phyloP scores from a whole-genome alignment of 2,329 filamentous ascomycete genomes.

The Exserohilum turcica region DNA sequence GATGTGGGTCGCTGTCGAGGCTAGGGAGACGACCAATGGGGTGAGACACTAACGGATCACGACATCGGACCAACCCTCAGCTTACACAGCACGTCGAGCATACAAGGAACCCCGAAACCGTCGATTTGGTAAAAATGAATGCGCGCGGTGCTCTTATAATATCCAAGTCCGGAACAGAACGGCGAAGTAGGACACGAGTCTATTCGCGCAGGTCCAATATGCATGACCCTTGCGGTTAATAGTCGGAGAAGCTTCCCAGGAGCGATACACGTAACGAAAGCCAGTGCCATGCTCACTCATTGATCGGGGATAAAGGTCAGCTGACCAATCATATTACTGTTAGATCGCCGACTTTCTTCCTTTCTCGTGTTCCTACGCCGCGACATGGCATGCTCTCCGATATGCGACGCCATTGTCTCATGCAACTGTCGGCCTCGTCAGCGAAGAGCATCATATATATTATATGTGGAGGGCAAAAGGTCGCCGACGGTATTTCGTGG shows the following conservation, averaged over 20 bases:
- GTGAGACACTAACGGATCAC: slow-evolving; percentile 3
- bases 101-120: background rate
- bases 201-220: background rate
- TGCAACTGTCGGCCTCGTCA: background rate
- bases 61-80: slow-evolving; percentile 2
- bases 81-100: background rate
- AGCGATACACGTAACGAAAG: background rate
- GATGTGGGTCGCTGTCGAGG: slow-evolving; percentile 1
- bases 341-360: background rate
- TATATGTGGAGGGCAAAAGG: too few species aligned
- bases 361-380: background rate
- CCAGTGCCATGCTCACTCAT: background rate
- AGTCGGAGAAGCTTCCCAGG: too few species aligned
- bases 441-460: background rate
- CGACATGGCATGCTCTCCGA: background rate
- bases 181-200: background rate
- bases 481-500: too few species aligned
- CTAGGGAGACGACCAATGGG: slow-evolving; percentile 1
- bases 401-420: background rate
- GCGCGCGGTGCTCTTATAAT: too few species aligned
- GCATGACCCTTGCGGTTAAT: too few species aligned
- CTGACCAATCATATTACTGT: background rate
- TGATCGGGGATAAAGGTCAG: background rate
- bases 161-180: too few species aligned
- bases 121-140: background rate